Evolutionary conservation across 129 eudicot genomes (phyloP).

Genomic region (Kitagawia praeruptora): DNA sequence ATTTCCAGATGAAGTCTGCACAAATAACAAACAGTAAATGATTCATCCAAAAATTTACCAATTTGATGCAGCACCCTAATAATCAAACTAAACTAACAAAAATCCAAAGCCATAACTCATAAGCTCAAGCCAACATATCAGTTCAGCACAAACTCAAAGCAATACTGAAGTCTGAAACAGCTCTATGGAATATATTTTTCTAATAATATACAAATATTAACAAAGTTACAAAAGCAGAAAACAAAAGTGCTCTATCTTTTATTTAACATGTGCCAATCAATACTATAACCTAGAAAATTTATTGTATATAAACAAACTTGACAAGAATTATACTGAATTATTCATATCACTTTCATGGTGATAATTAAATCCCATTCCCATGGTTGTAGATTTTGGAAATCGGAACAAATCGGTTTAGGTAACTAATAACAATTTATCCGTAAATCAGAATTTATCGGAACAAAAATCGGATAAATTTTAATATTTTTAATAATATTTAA

Average conservation of each 20-base stretch:
- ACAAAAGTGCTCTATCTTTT: background rate
- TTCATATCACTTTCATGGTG: background rate
- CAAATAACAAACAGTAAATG: background rate
- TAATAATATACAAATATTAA: too few species aligned
- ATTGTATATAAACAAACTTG: background rate
- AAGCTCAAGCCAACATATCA: background rate
- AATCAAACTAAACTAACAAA: background rate
- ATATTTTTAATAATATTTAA: too few species aligned
- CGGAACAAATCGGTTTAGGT: too few species aligned
- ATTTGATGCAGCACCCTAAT: background rate
- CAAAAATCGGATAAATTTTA: too few species aligned
- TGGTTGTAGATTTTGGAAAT: too few species aligned
- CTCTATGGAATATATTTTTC: too few species aligned
- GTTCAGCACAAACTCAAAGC: background rate
- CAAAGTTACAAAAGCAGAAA: background rate
- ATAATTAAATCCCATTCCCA: background rate
- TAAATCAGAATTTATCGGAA: too few species aligned
- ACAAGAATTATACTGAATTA: background rate
- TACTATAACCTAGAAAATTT: background rate
- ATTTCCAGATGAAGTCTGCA: slow-evolving; percentile 43
- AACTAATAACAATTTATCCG: too few species aligned
- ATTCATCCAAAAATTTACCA: background rate
- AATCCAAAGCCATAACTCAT: background rate
- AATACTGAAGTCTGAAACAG: background rate
- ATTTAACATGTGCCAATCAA: background rate